A percentile compares a stretch with the other conserved stretches of the same genome.
Conservation (phyloP, 1,284 basidiomycete genomes). For the Veloboletus limbatus region DNA sequence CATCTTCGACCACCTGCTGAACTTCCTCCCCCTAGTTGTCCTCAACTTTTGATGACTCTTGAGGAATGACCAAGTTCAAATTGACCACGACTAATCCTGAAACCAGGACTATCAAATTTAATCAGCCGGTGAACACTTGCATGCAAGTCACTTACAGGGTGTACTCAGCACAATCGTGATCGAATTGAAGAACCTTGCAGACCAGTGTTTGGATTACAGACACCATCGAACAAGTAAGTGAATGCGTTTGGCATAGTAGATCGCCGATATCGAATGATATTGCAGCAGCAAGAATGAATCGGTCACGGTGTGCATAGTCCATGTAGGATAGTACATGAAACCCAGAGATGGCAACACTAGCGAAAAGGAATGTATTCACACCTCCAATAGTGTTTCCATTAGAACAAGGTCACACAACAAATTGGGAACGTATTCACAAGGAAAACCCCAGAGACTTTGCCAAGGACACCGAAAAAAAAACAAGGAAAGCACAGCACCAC, state of each 20-base stretch:
- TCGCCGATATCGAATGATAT: slow-evolving; percentile 74
- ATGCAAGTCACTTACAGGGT: slow-evolving; percentile 55
- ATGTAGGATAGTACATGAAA: slow-evolving; percentile 69
- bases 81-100: slow-evolving; percentile 64
- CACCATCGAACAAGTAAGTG: slow-evolving; percentile 66
- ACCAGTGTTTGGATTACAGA: slow-evolving; percentile 53
- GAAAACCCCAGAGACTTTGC: slow-evolving; percentile 79
- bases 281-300: slow-evolving; percentile 75
- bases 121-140: slow-evolving; percentile 18
- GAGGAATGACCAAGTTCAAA: slow-evolving; percentile 64
- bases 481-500: slow-evolving; percentile 72
- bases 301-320: slow-evolving; percentile 66
- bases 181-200: slow-evolving; percentile 71
- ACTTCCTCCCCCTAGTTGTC: slow-evolving; percentile 23
- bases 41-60: slow-evolving; percentile 37
- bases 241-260: slow-evolving; percentile 61
- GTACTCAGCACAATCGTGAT: slow-evolving; percentile 79
- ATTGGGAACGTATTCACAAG: slow-evolving; percentile 51
- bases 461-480: slow-evolving; percentile 71
- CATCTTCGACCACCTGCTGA: slow-evolving; percentile 27
- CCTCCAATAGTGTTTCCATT: too few species aligned
- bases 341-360: slow-evolving; percentile 65
- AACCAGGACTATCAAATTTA: slow-evolving; percentile 53
- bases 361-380: slow-evolving; percentile 77
- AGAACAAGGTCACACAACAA: slow-evolving; percentile 56